Percentiles rank a stretch among this genome's conserved stretches.
These are phyloP conservation scores for Cylindrodendrum hubeiense DNA, from an alignment of 2,329 filamentous ascomycete genomes.

Conservation along the genomic window DNA sequence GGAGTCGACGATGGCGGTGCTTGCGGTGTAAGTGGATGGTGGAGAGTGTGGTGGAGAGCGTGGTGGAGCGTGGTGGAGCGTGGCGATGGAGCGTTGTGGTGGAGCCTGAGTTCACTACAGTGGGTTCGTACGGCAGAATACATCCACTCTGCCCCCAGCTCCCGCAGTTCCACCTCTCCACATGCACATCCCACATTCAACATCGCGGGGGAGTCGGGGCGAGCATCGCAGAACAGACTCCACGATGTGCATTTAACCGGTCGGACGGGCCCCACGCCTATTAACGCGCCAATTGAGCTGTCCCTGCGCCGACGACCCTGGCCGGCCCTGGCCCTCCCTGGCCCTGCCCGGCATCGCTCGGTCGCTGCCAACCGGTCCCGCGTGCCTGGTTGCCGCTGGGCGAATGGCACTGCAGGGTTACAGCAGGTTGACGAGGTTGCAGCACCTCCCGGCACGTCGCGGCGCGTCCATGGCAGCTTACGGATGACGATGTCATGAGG, in stretches of 20 bases:
- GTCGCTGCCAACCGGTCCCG: constrained; percentile 14
- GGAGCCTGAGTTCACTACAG: constrained; percentile 1
- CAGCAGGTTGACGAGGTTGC: background rate
- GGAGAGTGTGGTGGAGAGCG: background rate
- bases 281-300: constrained; percentile 34
- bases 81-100: constrained; percentile 9
- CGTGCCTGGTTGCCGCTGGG: constrained; percentile 22
- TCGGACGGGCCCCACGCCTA: constrained; percentile 21
- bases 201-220: background rate
- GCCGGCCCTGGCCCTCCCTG: too few relatives aligned
- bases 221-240: constrained; percentile 17
- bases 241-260: constrained; percentile 38
- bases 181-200: background rate
- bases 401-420: constrained; percentile 32
- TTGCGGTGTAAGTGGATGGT: constrained; percentile 12
- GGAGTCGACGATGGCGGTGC: background rate
- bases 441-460: background rate
- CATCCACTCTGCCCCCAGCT: background rate
- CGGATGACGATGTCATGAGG: constrained; percentile 32
- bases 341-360: constrained; percentile 11
- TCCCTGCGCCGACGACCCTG: background rate
- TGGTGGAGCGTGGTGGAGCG: background rate
- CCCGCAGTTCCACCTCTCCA: background rate
- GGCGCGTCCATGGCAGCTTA: constrained; percentile 20
- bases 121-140: constrained; percentile 8